Conservation (phyloP, 2,329 filamentous ascomycete genomes). For the Apiospora hydei region DNA sequence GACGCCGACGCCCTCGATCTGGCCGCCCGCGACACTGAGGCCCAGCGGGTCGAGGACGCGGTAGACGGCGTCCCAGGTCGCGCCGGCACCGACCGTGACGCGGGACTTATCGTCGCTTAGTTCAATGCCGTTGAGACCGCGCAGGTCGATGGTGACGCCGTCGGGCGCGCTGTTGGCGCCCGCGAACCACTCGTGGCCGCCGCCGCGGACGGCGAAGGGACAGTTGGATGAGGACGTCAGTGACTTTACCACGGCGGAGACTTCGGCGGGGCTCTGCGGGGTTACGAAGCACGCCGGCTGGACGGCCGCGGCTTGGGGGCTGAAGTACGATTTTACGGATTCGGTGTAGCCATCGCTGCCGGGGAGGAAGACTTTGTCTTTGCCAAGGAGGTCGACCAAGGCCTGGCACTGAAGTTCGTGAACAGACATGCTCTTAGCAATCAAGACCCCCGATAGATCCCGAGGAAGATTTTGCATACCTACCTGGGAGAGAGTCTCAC, state of each 20-base stretch:
- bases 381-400: not conserved
- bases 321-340: not conserved
- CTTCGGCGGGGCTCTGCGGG: not conserved
- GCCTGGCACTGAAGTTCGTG: not conserved
- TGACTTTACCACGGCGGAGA: not conserved
- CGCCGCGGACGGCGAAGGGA: not conserved
- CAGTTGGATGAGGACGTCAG: not conserved
- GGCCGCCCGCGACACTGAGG: not conserved
- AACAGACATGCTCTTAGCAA: not conserved
- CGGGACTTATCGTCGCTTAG: conserved; percentile 43
- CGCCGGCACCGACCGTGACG: conserved; percentile 51
- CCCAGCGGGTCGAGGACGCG: not conserved
- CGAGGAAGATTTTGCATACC: no score
- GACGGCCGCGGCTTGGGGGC: not conserved
- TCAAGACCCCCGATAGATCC: no score
- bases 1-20: conserved; percentile 30
- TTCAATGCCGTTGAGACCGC: conserved; percentile 45
- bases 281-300: not conserved
- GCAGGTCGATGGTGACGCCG: conserved; percentile 47
- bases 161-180: not conserved
- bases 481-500: no score
- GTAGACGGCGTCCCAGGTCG: conserved; percentile 44
- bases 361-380: not conserved
- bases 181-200: not conserved
- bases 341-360: not conserved